Evolutionary conservation across 176 grass and related monocot species (phyloP).

Genomic region (Avena eriantha): DNA sequence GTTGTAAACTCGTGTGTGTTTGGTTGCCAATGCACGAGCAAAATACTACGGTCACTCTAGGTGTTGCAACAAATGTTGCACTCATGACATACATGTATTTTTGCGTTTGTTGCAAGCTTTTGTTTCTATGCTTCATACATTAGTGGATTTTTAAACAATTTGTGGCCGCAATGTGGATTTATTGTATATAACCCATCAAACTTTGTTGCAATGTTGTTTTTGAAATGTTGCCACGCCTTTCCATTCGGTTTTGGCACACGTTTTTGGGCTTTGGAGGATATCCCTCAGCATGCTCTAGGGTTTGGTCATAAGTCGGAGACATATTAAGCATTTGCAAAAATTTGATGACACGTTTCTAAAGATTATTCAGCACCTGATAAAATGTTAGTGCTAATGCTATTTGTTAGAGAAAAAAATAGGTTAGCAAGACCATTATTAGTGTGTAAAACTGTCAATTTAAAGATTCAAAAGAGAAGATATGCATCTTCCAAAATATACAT

Average conservation of each 20-base stretch:
- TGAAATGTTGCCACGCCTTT: not conserved
- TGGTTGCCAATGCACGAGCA: too few relatives aligned
- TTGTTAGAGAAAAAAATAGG: too few relatives aligned
- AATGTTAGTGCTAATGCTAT: too few relatives aligned
- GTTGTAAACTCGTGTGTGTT: too few relatives aligned
- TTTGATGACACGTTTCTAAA: too few relatives aligned
- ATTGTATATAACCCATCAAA: not conserved
- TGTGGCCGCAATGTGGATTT: not conserved
- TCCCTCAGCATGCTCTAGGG: not conserved
- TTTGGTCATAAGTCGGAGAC: too few relatives aligned
- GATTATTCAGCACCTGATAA: too few relatives aligned
- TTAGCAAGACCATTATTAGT: too few relatives aligned
- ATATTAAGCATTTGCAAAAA: too few relatives aligned
- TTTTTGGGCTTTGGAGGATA: not conserved
- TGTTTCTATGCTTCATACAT: not conserved
- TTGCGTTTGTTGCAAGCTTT: not conserved
- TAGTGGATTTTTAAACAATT: not conserved
- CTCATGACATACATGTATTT: not conserved
- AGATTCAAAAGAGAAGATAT: not conserved
- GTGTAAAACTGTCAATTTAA: not conserved
- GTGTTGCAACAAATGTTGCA: not conserved
- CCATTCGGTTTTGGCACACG: not conserved
- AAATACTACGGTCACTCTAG: not conserved
- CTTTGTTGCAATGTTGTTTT: not conserved
- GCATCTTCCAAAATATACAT: not conserved